phyloP scores from a whole-genome alignment of 345 rosid species.

The Abelmoschus esculentus region DNA sequence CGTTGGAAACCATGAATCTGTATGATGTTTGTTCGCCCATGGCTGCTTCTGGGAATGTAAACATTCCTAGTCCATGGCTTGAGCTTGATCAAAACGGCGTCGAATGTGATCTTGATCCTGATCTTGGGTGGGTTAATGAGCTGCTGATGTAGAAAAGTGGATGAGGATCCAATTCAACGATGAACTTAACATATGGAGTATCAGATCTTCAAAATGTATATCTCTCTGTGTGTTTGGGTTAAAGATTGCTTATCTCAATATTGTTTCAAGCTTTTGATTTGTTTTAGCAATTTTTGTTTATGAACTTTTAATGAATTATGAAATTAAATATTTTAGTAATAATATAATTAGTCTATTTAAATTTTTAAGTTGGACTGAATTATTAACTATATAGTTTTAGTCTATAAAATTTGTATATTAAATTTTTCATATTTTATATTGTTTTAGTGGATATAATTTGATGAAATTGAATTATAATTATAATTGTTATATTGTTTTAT shows the following conservation, averaged over 20 bases:
- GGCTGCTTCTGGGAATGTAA: slow-evolving; percentile 8
- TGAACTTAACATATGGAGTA: not conserved
- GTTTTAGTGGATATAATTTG: too few species aligned
- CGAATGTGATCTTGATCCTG: slow-evolving; percentile 57
- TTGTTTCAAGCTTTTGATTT: slow-evolving; percentile 1
- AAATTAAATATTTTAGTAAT: too few species aligned
- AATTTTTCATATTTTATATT: not conserved
- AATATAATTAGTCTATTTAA: too few species aligned
- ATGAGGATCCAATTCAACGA: not conserved
- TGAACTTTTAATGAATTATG: too few species aligned
- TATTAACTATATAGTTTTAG: too few species aligned
- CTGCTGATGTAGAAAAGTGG: slow-evolving; percentile 47
- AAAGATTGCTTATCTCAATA: not conserved
- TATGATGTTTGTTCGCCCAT: slow-evolving; percentile 31
- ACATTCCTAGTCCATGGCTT: slow-evolving; percentile 32
- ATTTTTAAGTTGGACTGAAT: too few species aligned
- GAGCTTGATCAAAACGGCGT: slow-evolving; percentile 15
- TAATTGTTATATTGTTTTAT: too few species aligned
- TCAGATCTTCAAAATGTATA: not conserved
- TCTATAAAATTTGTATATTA: not conserved
- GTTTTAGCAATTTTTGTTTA: not conserved
- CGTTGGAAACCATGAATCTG: slow-evolving; percentile 49
- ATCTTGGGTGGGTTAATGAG: slow-evolving; percentile 92
- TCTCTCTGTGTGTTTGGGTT: not conserved
- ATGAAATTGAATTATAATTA: too few species aligned